These are phyloP conservation scores for Phytophthora chlamydospora DNA, from an alignment of 352 stramenopile genomes.

Conservation along the genomic window DNA sequence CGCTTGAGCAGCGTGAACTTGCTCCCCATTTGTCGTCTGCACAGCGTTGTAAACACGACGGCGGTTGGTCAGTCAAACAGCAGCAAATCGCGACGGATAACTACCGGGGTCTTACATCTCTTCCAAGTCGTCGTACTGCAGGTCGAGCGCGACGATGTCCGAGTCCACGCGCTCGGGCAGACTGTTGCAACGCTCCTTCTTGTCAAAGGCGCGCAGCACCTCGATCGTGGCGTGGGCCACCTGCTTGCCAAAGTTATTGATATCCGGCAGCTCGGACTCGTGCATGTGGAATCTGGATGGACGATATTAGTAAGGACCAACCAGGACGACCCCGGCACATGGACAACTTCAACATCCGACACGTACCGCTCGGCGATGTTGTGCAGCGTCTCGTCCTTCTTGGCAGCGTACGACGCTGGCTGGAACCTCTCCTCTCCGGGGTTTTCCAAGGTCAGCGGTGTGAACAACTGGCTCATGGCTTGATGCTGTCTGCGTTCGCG, in stretches of 20 bases:
- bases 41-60: background rate
- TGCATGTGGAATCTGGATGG: conserved; percentile 51
- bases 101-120: conserved; percentile 6
- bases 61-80: conserved; percentile 1
- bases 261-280: conserved; percentile 52
- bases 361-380: conserved; percentile 18
- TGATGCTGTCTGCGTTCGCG: background rate
- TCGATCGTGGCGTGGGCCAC: conserved; percentile 50
- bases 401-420: background rate
- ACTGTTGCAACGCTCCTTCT: conserved; percentile 51
- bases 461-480: conserved; percentile 12
- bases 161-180: conserved; percentile 35
- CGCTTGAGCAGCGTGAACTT: conserved; percentile 17
- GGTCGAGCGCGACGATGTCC: conserved; percentile 10
- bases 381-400: conserved; percentile 11
- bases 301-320: background rate
- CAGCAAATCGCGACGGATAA: conserved; percentile 7
- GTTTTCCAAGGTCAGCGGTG: conserved; percentile 4
- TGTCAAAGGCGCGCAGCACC: conserved; percentile 47
- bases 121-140: conserved; percentile 23
- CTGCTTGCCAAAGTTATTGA: conserved; percentile 55
- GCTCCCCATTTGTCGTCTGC: conserved; percentile 21
- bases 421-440: background rate
- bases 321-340: too few species aligned
- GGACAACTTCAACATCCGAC: background rate